phyloP scores from a whole-genome alignment of 2,329 filamentous ascomycete species.

The Apiospora kogelbergensis region DNA sequence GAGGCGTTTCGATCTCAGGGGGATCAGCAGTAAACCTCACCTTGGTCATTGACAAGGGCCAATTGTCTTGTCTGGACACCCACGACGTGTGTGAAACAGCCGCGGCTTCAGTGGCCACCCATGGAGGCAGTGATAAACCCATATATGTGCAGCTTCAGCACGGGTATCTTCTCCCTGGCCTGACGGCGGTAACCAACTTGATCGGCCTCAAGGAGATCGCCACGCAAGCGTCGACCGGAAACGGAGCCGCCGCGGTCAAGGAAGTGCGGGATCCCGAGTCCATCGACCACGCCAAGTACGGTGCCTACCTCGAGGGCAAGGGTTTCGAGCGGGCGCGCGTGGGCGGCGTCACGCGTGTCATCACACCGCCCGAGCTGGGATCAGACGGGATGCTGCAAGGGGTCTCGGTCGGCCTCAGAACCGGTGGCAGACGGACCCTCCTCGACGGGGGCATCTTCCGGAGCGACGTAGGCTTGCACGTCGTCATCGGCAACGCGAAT shows the following conservation, averaged over 20 bases:
- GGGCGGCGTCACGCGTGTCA: constrained; percentile 43
- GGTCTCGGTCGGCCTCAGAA: constrained; percentile 42
- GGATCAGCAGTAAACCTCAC: constrained; percentile 25
- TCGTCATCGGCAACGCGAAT: constrained; percentile 35
- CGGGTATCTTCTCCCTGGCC: constrained; percentile 47
- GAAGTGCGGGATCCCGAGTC: constrained; percentile 27
- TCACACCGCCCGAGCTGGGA: constrained; percentile 36
- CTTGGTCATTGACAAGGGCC: constrained; percentile 41
- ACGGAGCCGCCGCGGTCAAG: constrained; percentile 40
- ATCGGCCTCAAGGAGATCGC: constrained; percentile 53
- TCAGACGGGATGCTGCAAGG: constrained; percentile 35
- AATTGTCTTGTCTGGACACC: constrained; percentile 38
- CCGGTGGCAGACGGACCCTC: constrained; percentile 35
- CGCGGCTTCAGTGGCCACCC: constrained; percentile 3
- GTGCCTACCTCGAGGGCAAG: constrained; percentile 38
- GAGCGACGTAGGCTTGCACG: constrained; percentile 43
- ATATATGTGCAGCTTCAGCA: constrained; percentile 39
- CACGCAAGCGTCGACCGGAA: constrained; percentile 42
- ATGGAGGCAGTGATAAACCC: constrained; percentile 19
- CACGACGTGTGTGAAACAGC: constrained; percentile 30
- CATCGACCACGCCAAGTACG: constrained; percentile 40
- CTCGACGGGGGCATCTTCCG: constrained; percentile 41
- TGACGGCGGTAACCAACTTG: constrained; percentile 47
- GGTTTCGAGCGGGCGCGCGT: constrained; percentile 40
- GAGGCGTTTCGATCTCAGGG: constrained; percentile 6